These are phyloP conservation scores for Thraustochytrium striatum DNA, from an alignment of 352 stramenopile species.

Conservation along the genomic window DNA sequence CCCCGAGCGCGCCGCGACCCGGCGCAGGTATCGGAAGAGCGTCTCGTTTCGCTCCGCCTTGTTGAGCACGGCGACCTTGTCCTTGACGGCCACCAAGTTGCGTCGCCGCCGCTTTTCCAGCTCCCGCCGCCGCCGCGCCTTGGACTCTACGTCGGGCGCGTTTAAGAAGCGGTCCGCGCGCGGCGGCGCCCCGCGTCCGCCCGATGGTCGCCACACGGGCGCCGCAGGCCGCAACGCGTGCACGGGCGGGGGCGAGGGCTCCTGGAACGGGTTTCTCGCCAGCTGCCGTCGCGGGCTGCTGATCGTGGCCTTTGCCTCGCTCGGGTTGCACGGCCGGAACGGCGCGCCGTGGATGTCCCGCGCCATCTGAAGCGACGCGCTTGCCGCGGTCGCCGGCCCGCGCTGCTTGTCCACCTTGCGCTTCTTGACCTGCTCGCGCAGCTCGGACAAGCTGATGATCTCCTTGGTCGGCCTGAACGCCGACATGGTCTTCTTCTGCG, in stretches of 20 bases:
- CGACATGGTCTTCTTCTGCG: not conserved
- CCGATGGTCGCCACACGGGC: too few relatives aligned
- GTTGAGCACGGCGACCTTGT: not conserved
- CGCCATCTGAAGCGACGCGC: too few relatives aligned
- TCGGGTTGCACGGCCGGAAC: too few relatives aligned
- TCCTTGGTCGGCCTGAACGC: not conserved
- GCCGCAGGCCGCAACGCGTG: too few relatives aligned
- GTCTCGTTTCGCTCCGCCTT: not conserved
- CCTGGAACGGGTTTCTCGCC: too few relatives aligned
- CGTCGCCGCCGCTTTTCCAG: not conserved
- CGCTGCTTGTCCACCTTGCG: too few relatives aligned
- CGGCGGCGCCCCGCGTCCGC: too few relatives aligned
- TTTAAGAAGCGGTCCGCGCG: not conserved
- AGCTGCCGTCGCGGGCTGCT: too few relatives aligned
- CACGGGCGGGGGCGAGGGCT: too few relatives aligned
- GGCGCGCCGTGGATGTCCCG: too few relatives aligned
- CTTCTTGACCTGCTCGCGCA: slow-evolving; percentile 1
- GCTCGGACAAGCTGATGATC: not conserved
- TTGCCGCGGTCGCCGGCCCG: too few relatives aligned
- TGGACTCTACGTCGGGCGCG: not conserved
- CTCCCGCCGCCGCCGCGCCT: not conserved
- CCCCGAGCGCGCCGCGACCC: not conserved
- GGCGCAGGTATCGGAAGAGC: not conserved
- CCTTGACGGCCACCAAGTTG: not conserved
- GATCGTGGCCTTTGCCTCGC: too few relatives aligned